Conservation (phyloP, 23 red algal species). For the Gracilariopsis chorda region DNA sequence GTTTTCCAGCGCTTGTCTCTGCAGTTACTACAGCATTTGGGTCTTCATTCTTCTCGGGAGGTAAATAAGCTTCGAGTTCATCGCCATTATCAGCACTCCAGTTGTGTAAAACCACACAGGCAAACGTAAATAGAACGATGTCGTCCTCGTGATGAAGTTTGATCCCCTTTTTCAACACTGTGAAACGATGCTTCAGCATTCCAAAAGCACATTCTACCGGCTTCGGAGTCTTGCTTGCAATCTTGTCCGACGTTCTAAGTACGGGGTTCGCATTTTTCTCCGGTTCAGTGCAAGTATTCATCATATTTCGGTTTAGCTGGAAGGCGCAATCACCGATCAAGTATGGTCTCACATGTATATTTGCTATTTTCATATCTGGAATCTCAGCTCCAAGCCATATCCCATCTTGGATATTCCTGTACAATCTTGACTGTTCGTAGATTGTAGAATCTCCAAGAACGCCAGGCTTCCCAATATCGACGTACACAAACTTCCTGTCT, state of each 20-base stretch:
- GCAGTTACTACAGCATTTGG: background rate
- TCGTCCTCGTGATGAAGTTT: conserved; percentile 14
- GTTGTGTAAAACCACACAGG: no score
- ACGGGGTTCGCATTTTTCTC: background rate
- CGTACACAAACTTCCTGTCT: background rate
- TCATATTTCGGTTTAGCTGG: background rate
- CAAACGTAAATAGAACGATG: background rate
- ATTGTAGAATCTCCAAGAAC: conserved; percentile 29
- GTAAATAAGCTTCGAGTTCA: no score
- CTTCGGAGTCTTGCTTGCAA: background rate
- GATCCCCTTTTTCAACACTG: background rate
- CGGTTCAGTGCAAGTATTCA: background rate
- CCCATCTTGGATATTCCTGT: background rate
- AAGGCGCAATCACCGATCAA: conserved; percentile 28
- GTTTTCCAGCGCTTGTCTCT: background rate
- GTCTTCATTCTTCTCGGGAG: background rate
- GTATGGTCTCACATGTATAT: background rate
- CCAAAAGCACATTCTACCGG: conserved; percentile 24
- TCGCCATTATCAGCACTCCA: no score
- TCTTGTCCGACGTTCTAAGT: background rate
- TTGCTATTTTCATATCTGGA: background rate
- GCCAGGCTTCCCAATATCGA: background rate
- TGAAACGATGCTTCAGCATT: conserved; percentile 18
- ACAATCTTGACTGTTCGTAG: background rate
- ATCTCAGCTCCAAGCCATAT: conserved; percentile 11